phyloP scores from a whole-genome alignment of 1,284 basidiomycete species.

The Apiotrichum porosum region DNA sequence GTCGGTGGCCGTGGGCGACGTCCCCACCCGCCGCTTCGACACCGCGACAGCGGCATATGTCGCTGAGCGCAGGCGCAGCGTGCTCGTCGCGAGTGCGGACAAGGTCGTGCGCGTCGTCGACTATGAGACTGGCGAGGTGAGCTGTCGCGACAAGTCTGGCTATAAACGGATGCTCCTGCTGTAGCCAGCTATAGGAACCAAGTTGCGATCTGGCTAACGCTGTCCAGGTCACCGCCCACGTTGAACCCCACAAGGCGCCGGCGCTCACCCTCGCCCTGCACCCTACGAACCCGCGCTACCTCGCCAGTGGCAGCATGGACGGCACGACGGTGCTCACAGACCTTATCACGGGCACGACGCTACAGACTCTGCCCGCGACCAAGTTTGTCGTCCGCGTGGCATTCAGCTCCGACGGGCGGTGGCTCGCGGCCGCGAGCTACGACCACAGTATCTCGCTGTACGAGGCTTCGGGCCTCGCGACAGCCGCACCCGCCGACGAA shows the following conservation, averaged over 20 bases:
- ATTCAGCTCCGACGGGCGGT: conserved; percentile 39
- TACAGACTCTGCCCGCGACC: conserved; percentile 40
- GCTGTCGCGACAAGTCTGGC: no score
- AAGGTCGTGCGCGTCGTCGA: conserved; percentile 69
- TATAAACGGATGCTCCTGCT: no score
- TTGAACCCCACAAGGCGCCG: conserved; percentile 44
- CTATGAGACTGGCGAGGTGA: conserved; percentile 64
- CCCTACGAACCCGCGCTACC: conserved; percentile 39
- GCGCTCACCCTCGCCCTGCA: conserved; percentile 43
- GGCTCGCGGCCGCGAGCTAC: conserved; percentile 45
- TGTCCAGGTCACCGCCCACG: conserved; percentile 32
- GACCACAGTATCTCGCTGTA: conserved; percentile 44
- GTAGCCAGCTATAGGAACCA: no score
- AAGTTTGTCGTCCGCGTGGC: conserved; percentile 46
- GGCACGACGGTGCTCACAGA: conserved; percentile 42
- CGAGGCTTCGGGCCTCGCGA: conserved; percentile 14
- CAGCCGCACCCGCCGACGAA: conserved; percentile 20
- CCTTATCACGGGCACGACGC: conserved; percentile 30
- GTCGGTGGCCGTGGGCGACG: conserved; percentile 21
- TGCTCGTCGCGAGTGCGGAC: conserved; percentile 81
- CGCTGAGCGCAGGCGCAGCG: conserved; percentile 20
- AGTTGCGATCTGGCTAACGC: not conserved
- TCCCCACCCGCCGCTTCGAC: conserved; percentile 40
- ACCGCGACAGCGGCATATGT: conserved; percentile 38
- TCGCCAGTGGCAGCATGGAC: conserved; percentile 47